Evolutionary conservation across 805 yeast species (phyloP), one percentile per base, ranked within the genome.

Genomic region (Zygoascus flipseniorum): DNA sequence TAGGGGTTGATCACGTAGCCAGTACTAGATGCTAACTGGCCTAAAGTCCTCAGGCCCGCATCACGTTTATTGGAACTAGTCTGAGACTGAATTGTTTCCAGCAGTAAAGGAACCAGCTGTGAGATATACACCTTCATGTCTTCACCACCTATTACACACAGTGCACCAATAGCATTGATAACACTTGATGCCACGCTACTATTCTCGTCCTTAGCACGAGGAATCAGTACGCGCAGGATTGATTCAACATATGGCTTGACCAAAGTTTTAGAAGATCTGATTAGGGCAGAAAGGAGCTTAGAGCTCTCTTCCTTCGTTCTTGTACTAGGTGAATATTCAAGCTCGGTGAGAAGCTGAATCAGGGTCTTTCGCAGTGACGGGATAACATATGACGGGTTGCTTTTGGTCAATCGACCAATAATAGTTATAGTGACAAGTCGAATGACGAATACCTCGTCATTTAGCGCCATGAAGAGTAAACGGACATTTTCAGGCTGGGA

Each of bases 1-100:
- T 89, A 74, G 0, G 99, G 99, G 51, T 89, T 92, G 42, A 93
- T 89, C 16, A 93, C 99, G 65, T 92, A 92, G 2, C 97, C 97
- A 0, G 97, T 83, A 1, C 96, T 85, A 9, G 89, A 81, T 0
- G 98, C 83, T 31, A 93, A 71, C 62, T 90, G 96, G 1, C 97
- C 97, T 52, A 93, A 71, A 0, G 98, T 80, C 59, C 82, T 82
- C 57, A 93, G 72, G 0, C 98, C 96, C 0, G 97, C 90, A 64
- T 89, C 93, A 61, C 97, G 76, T 64, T 89, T 90, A 62, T 79
- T 77, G 26, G n/a, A 20, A n/a, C 95, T 85, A 44, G 93, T 85
- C 67, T 89, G 97, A 61, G 92, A 98, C 63, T 88, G 95, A 57
- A 93, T 83, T 1, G 95, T 87, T 19, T 84, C 95, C 41, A 93